Percentiles rank a stretch among this genome's conserved stretches.
Evolutionary conservation across 2,329 filamentous ascomycete species (phyloP).

Genomic region (Hypoxylon sp.): DNA sequence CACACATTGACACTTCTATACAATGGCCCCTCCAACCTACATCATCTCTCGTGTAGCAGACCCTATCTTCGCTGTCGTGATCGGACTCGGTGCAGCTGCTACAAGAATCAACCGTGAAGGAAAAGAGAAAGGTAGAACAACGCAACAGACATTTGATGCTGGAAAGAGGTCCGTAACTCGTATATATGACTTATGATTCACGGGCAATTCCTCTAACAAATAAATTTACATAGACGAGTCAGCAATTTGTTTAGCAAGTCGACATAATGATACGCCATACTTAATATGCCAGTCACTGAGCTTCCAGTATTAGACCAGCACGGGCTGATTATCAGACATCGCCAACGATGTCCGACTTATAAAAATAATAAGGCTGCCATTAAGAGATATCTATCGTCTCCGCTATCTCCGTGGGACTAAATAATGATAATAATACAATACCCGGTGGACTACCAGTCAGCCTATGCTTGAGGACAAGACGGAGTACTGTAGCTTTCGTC

Average conservation of each 20-base stretch:
- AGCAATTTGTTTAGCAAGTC: slow-evolving; percentile 19
- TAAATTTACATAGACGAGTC: slow-evolving; percentile 13
- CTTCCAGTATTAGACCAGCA: not conserved
- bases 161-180: slow-evolving; percentile 52
- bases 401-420: too few relatives aligned
- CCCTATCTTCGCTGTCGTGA: slow-evolving; percentile 65
- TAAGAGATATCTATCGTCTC: too few relatives aligned
- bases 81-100: slow-evolving; percentile 63
- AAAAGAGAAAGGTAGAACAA: slow-evolving; percentile 64
- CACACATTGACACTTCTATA: too few relatives aligned
- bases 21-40: slow-evolving; percentile 64
- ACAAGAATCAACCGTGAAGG: slow-evolving; percentile 68
- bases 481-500: not conserved
- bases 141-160: slow-evolving; percentile 58
- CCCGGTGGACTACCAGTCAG: too few relatives aligned
- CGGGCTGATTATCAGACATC: too few relatives aligned
- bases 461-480: not conserved
- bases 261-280: slow-evolving; percentile 11
- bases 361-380: too few relatives aligned
- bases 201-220: slow-evolving; percentile 11
- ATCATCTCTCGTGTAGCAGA: slow-evolving; percentile 68
- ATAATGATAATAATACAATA: too few relatives aligned
- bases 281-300: not conserved
- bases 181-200: not conserved
- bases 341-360: too few relatives aligned